Percentiles rank a stretch among this genome's conserved stretches.
phyloP scores from a whole-genome alignment of 129 eudicot species.

The Arctium minus region DNA sequence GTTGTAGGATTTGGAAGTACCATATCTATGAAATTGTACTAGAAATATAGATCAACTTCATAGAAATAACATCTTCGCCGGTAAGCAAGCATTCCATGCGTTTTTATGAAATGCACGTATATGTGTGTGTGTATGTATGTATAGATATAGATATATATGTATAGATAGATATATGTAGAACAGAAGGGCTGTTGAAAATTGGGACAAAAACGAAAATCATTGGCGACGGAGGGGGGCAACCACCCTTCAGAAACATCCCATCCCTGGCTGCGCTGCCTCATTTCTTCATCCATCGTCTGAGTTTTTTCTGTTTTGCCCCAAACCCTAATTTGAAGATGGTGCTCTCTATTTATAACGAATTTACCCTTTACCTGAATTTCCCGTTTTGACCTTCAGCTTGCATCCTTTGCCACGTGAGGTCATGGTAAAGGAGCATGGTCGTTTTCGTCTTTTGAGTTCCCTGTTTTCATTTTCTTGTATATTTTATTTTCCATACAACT shows the following conservation, averaged over 20 bases:
- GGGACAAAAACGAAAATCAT: conserved; percentile 14
- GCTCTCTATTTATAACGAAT: background rate
- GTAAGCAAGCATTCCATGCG: background rate
- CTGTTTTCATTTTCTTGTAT: background rate
- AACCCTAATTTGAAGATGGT: background rate
- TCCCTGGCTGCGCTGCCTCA: conserved; percentile 2
- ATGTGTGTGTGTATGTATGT: background rate
- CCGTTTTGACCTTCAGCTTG: background rate
- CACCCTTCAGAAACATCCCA: background rate
- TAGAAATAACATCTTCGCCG: background rate
- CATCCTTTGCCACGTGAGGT: background rate
- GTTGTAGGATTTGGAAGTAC: background rate
- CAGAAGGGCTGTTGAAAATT: background rate
- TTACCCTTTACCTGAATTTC: background rate
- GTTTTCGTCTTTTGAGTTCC: background rate
- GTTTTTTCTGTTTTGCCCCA: background rate
- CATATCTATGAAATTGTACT: background rate
- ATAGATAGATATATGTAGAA: background rate
- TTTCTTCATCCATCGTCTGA: background rate
- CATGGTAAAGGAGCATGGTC: background rate
- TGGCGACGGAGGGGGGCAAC: conserved; percentile 23
- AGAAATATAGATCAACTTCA: background rate
- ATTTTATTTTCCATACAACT: no score
- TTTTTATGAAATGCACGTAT: background rate
- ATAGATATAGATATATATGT: background rate